phyloP scores from a whole-genome alignment of 2,329 filamentous ascomycete species.

The Neurospora sp. region DNA sequence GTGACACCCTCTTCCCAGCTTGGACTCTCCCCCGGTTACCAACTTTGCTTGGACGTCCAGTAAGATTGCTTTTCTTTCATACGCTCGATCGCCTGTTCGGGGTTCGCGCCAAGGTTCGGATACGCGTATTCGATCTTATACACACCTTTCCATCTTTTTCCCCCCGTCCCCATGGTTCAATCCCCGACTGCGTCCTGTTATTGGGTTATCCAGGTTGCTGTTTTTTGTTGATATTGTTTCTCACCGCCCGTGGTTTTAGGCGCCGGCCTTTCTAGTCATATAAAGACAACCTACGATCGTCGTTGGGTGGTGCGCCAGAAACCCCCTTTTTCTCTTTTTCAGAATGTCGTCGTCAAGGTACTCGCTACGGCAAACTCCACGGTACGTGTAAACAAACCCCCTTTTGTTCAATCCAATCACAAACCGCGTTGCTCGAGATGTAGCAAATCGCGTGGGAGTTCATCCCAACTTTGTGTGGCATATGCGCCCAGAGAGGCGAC shows the following conservation, averaged over 20 bases:
- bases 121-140: not conserved
- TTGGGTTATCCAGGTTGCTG: not conserved
- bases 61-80: not conserved
- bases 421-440: not conserved
- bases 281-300: not conserved
- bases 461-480: not conserved
- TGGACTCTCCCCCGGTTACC: not conserved
- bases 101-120: not conserved
- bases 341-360: constrained; percentile 1
- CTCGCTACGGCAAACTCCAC: constrained; percentile 4
- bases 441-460: not conserved
- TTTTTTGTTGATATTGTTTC: not conserved
- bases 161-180: not conserved
- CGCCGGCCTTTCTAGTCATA: not conserved
- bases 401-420: not conserved
- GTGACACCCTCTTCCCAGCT: not conserved
- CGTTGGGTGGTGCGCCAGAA: not conserved
- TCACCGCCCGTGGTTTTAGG: not conserved
- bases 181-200: not conserved
- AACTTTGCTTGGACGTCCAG: not conserved
- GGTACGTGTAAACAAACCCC: constrained; percentile 1
- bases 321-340: not conserved
- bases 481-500: not conserved
- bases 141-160: not conserved
- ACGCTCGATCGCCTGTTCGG: not conserved